Base-by-base conservation (phyloP, 345 rosid genomes). In the Melastoma malabathricum region DNA sequence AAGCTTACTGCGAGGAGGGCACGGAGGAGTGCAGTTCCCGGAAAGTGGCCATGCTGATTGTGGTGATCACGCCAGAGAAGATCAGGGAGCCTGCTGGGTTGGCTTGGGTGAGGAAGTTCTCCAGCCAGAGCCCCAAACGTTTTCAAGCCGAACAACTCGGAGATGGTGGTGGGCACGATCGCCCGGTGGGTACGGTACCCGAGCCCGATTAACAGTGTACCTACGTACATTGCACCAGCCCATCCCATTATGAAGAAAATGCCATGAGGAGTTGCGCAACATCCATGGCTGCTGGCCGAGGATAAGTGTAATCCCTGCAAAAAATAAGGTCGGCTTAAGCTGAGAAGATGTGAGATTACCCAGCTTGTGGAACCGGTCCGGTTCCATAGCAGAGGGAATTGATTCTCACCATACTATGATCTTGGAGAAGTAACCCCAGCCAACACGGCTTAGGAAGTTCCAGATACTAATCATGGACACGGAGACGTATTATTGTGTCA, bases 391-490 rank as follows among this genome's bases (percentile, higher is more conserved):
- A 3, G 61, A 15, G 56, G 7, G 51, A 47, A 52, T 16, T 18
- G 48, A 56, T 29, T 47, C 64, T 66, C 48, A 93, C 99, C 84
- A 85, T 58, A 81, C 97, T 48, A 93, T 66, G 50, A 83, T 64
- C 80, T 93, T 97, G 12, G 99, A 93, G 66, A 88, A 84, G 70
- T 81, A 93, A 60, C 99, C 99, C 3, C 99, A 97, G 1, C 95
- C 94, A 43, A 93, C 60, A 2, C 97, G 92, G 44, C 99, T 97
- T 54, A 93, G 94, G 64, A 93, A 93, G 73, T 88, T 93, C 97
- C 97, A 93, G 60, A 93, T 81, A 69, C 99, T 93, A 64, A 93
- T 83, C 95, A 93, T 75, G 60, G 95, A 93, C 49, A 88, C 95
- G 65, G 83, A 83, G 56, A 88, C 80, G 58, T 55, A 67, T 85